Conservation (phyloP, 805 yeast genomes). For the Hagleromyces aurorensis region DNA sequence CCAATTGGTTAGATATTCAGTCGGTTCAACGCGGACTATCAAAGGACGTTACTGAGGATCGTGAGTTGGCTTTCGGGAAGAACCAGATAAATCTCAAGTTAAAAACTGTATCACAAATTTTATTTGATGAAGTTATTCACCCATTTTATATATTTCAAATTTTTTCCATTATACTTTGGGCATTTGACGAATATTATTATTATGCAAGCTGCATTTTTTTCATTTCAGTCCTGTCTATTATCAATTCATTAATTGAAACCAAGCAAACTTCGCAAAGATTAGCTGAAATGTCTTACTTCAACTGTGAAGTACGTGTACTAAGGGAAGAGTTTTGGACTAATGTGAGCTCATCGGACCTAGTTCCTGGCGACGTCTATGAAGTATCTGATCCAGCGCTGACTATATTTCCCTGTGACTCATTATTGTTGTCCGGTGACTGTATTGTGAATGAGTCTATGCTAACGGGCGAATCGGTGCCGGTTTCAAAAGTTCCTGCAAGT, state of each 20-base stretch:
- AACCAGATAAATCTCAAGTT: conserved; percentile 72
- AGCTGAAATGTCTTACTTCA: conserved; percentile 62
- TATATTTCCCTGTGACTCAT: conserved; percentile 80
- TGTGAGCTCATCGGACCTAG: conserved; percentile 65
- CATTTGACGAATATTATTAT: conserved; percentile 84
- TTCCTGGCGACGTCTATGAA: conserved; percentile 95
- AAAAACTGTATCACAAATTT: conserved; percentile 53
- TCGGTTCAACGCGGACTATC: conserved; percentile 58
- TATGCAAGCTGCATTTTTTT: conserved; percentile 88
- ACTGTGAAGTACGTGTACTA: conserved; percentile 81
- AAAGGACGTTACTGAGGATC: conserved; percentile 57
- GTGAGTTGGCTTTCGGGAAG: conserved; percentile 66
- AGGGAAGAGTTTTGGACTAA: conserved; percentile 92
- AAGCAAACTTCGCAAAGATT: conserved; percentile 63
- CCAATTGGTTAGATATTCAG: conserved; percentile 58
- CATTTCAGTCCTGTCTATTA: conserved; percentile 74
- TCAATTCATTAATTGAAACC: conserved; percentile 81
- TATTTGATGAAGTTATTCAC: conserved; percentile 83
- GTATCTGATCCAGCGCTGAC: conserved; percentile 75
- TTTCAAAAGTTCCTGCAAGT: conserved; percentile 65
- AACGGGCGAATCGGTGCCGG: conserved; percentile 98
- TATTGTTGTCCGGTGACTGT: conserved; percentile 84
- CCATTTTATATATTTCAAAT: conserved; percentile 95
- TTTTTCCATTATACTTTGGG: conserved; percentile 86
- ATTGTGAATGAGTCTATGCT: conserved; percentile 97